These are phyloP conservation scores for Podospora tetraspora DNA, from an alignment of 495 filamentous ascomycete genomes.

Conservation along the genomic window DNA sequence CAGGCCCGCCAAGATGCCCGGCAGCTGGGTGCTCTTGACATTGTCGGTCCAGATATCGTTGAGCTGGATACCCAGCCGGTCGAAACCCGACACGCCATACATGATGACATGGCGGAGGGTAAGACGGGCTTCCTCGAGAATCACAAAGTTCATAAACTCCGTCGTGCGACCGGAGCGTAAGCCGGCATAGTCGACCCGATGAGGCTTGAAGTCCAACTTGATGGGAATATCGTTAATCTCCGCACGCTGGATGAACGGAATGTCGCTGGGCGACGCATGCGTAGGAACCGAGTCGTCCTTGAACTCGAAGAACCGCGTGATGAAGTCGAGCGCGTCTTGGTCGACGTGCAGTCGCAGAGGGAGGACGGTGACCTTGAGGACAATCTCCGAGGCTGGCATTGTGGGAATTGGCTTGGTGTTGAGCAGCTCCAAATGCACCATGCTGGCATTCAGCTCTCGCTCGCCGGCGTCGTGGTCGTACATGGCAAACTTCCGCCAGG, in stretches of 20 bases:
- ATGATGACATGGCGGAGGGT: constrained; percentile 82
- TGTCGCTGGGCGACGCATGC: constrained; percentile 55
- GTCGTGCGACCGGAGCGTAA: constrained; percentile 96
- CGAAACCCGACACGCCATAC: constrained; percentile 86
- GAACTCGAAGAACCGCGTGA: constrained; percentile 96
- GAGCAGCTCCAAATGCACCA: constrained; percentile 83
- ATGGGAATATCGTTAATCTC: constrained; percentile 80
- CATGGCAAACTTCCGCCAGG: constrained; percentile 96
- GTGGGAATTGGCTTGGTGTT: constrained; percentile 81
- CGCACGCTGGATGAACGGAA: constrained; percentile 83
- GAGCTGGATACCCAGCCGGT: constrained; percentile 76
- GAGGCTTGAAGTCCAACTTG: constrained; percentile 94
- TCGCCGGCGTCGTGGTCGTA: constrained; percentile 84
- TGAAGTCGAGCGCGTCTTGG: constrained; percentile 95
- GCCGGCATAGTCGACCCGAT: constrained; percentile 89
- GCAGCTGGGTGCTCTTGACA: constrained; percentile 83
- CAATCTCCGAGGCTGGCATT: constrained; percentile 82
- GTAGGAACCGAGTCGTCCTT: constrained; percentile 65
- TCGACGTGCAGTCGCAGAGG: constrained; percentile 92
- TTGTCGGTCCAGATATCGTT: constrained; percentile 98
- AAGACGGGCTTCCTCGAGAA: constrained; percentile 84
- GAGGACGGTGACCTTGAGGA: constrained; percentile 76
- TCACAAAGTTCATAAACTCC: constrained; percentile 98
- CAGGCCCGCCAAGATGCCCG: constrained; percentile 81
- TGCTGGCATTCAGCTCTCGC: constrained; percentile 75